Evolutionary conservation across 495 filamentous ascomycete species (phyloP).

Genomic region (Clohesyomyces aquaticus): DNA sequence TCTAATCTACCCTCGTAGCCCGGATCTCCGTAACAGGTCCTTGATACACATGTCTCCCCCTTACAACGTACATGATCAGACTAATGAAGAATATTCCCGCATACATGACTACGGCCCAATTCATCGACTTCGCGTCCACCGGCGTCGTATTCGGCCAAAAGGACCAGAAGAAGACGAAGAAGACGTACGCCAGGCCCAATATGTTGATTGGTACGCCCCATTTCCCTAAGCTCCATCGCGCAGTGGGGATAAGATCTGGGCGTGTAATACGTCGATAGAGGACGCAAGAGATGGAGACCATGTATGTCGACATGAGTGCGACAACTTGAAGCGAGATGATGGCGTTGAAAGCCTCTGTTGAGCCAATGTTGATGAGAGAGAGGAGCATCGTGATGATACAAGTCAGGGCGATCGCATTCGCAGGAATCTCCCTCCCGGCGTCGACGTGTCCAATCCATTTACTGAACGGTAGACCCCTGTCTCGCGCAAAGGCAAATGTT

Average conservation of each 20-base stretch:
- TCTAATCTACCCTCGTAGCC: background rate
- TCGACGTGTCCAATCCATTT: conserved; percentile 50
- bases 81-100: conserved; percentile 20
- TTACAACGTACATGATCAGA: conserved; percentile 27
- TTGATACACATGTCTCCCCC: conserved; percentile 34
- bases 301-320: conserved; percentile 34
- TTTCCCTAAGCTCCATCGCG: conserved; percentile 28
- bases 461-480: conserved; percentile 60
- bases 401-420: conserved; percentile 55
- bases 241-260: conserved; percentile 22
- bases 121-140: conserved; percentile 26
- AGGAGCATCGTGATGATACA: conserved; percentile 57
- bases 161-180: conserved; percentile 22
- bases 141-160: conserved; percentile 17
- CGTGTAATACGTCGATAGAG: conserved; percentile 18
- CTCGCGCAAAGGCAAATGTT: conserved; percentile 63
- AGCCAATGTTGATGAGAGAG: conserved; percentile 65
- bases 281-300: conserved; percentile 23
- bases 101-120: conserved; percentile 39
- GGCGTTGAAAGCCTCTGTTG: conserved; percentile 58
- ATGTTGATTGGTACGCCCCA: conserved; percentile 31
- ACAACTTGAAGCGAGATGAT: conserved; percentile 51
- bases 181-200: conserved; percentile 29
- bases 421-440: conserved; percentile 53
- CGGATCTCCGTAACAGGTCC: conserved; percentile 31